Evolutionary conservation across 2,329 filamentous ascomycete species (phyloP).

Genomic region (Hypoxylon sp.): DNA sequence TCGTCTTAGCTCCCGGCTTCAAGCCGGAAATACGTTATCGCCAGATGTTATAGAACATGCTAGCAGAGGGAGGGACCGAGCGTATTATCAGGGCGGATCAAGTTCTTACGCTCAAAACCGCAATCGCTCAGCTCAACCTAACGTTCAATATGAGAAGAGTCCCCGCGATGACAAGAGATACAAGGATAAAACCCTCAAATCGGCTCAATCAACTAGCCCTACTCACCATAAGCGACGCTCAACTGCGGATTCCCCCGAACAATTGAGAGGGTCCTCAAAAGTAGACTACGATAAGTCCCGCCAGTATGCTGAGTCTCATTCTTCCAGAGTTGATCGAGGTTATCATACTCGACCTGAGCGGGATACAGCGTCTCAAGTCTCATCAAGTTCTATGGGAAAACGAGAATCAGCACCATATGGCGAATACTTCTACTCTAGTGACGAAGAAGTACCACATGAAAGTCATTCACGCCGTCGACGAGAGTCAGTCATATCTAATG

Average conservation of each 20-base stretch:
- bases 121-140: conserved; percentile 44
- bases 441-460: conserved; percentile 49
- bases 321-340: conserved; percentile 44
- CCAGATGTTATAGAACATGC: conserved; percentile 60
- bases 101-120: conserved; percentile 44
- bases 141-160: conserved; percentile 45
- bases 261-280: conserved; percentile 46
- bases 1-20: conserved; percentile 46
- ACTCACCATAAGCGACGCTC: conserved; percentile 48
- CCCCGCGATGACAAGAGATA: conserved; percentile 43
- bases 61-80: conserved; percentile 52
- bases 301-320: conserved; percentile 38
- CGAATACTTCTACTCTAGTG: conserved; percentile 52
- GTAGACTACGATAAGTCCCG: conserved; percentile 44
- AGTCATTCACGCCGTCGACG: conserved; percentile 43
- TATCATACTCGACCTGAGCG: conserved; percentile 45
- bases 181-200: conserved; percentile 43
- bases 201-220: conserved; percentile 47
- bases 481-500: conserved; percentile 45
- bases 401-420: conserved; percentile 42
- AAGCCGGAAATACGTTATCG: conserved; percentile 61
- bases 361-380: conserved; percentile 46
- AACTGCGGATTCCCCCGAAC: conserved; percentile 47
- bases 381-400: conserved; percentile 44
- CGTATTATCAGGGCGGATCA: conserved; percentile 50